phyloP scores from a whole-genome alignment of 1,139 yeast genomes.

The Suhomyces atakaporum region DNA sequence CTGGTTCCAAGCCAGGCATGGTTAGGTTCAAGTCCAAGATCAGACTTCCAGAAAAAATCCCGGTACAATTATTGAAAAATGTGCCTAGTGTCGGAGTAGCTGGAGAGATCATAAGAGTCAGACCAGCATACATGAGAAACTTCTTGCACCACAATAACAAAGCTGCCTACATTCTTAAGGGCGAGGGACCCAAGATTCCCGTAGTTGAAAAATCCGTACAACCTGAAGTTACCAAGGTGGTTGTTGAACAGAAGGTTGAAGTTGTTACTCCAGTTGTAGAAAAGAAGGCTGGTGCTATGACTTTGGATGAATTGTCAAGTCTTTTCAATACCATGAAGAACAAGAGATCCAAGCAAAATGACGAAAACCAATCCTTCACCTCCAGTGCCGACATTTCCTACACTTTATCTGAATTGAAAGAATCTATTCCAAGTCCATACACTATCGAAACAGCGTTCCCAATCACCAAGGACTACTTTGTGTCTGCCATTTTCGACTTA shows the following conservation, averaged over 20 bases:
- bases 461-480: slow-evolving; percentile 28
- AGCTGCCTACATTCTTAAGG: slow-evolving; percentile 65
- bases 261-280: slow-evolving; percentile 3
- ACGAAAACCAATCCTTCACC: slow-evolving; percentile 13
- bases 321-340: slow-evolving; percentile 34
- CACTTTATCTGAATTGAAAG: slow-evolving; percentile 35
- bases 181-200: slow-evolving; percentile 60
- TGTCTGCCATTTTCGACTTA: slow-evolving; percentile 26
- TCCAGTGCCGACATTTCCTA: slow-evolving; percentile 21
- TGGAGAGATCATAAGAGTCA: slow-evolving; percentile 78
- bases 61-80: slow-evolving; percentile 73
- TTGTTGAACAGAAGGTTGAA: slow-evolving; percentile 8
- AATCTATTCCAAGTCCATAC: slow-evolving; percentile 31
- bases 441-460: slow-evolving; percentile 29
- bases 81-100: slow-evolving; percentile 58
- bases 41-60: slow-evolving; percentile 41
- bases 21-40: slow-evolving; percentile 17
- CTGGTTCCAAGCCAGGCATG: slow-evolving; percentile 13
- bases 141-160: slow-evolving; percentile 68
- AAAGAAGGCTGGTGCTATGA: slow-evolving; percentile 29
- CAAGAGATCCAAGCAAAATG: slow-evolving; percentile 10
- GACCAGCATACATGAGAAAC: slow-evolving; percentile 83
- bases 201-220: slow-evolving; percentile 43
- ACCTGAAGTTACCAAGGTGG: slow-evolving; percentile 11
- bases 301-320: slow-evolving; percentile 41